These are phyloP conservation scores for Penicillium simplicissimum DNA, from an alignment of 495 filamentous ascomycete species.

Conservation along the genomic window DNA sequence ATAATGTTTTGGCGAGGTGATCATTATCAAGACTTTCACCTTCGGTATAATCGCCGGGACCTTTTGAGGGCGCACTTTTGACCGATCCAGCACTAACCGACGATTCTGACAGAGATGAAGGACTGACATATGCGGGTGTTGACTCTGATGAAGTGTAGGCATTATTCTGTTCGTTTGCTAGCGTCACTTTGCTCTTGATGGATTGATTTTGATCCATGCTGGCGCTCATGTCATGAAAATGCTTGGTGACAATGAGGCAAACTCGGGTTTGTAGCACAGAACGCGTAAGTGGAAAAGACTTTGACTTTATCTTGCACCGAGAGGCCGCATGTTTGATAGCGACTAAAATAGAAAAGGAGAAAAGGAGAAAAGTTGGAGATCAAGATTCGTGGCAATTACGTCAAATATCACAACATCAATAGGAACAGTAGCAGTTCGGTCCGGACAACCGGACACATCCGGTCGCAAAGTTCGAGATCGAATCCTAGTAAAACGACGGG, in stretches of 20 bases:
- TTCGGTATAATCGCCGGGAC: neutral
- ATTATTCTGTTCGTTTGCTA: neutral
- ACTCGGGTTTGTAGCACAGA: neutral
- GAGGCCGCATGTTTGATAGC: neutral
- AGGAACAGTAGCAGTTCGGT: slow-evolving; percentile 4
- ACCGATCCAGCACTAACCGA: slow-evolving; percentile 8
- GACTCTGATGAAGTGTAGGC: neutral
- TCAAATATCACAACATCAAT: slow-evolving; percentile 17
- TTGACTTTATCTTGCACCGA: neutral
- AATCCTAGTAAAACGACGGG: neutral
- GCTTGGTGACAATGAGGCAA: neutral
- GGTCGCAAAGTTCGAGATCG: neutral
- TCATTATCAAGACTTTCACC: slow-evolving; percentile 42
- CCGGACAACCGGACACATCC: slow-evolving; percentile 7
- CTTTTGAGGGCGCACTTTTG: slow-evolving; percentile 3
- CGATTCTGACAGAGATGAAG: slow-evolving; percentile 4
- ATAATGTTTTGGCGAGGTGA: slow-evolving; percentile 51
- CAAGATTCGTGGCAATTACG: slow-evolving; percentile 20
- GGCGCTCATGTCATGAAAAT: neutral
- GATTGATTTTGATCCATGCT: slow-evolving; percentile 1
- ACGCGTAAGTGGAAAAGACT: neutral
- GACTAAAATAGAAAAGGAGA: neutral
- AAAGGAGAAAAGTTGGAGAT: too few relatives aligned
- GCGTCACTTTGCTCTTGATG: neutral
- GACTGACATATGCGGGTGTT: neutral